A percentile compares a stretch with the other conserved stretches of the same genome.
Evolutionary conservation across 2,329 filamentous ascomycete species (phyloP).

Genomic region (Colletotrichum limetticola): DNA sequence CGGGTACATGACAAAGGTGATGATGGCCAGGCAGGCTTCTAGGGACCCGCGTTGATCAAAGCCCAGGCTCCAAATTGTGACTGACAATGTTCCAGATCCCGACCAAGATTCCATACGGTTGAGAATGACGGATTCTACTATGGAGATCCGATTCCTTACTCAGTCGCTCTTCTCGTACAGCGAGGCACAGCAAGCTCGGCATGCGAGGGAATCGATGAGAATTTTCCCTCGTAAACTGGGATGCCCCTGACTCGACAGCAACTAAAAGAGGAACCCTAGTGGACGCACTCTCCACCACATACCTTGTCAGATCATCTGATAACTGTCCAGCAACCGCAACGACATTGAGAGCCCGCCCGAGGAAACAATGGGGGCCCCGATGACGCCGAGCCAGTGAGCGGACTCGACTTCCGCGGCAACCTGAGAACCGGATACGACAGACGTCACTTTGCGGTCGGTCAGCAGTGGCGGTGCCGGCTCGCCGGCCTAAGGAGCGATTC

Average conservation of each 20-base stretch:
- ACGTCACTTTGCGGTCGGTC: background rate
- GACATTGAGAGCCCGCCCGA: background rate
- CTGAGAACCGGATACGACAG: background rate
- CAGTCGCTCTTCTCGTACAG: too few relatives aligned
- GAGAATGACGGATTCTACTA: too few relatives aligned
- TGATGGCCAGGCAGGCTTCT: too few relatives aligned
- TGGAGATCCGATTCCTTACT: too few relatives aligned
- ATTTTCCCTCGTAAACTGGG: conserved; percentile 4
- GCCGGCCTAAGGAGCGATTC: background rate
- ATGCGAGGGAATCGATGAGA: background rate
- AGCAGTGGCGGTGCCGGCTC: background rate
- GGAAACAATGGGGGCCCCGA: background rate
- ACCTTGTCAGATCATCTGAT: conserved; percentile 35
- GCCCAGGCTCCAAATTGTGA: too few relatives aligned
- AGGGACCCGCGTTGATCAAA: too few relatives aligned
- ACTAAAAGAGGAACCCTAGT: conserved; percentile 9
- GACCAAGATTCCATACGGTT: background rate
- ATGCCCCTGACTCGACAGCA: background rate
- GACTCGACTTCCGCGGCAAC: background rate
- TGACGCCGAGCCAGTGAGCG: background rate
- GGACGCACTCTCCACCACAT: background rate
- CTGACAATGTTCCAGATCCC: too few relatives aligned
- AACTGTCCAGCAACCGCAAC: conserved; percentile 3
- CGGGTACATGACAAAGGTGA: too few relatives aligned
- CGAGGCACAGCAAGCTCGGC: background rate